These are phyloP conservation scores for Gentiana straminea DNA, from an alignment of 257 asterid genomes.

Conservation along the genomic window DNA sequence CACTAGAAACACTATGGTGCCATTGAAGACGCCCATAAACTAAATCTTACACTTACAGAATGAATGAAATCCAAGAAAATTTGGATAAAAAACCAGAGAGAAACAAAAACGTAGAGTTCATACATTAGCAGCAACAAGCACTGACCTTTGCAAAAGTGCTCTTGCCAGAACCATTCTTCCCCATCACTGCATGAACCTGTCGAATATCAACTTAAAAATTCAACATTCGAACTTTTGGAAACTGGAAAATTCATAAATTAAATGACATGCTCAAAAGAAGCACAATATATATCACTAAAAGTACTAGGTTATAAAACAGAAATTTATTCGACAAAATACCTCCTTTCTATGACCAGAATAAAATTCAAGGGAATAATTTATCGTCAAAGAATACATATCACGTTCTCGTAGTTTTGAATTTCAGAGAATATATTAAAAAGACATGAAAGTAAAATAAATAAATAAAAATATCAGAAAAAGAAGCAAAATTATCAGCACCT, in stretches of 20 bases:
- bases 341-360: slow-evolving; percentile 5
- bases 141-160: slow-evolving; percentile 98
- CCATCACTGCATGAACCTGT: slow-evolving; percentile 93
- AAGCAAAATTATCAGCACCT: slow-evolving; percentile 32
- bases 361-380: not conserved
- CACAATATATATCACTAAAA: too few relatives aligned
- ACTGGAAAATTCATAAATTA: too few relatives aligned
- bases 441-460: not conserved
- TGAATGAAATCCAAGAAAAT: too few relatives aligned
- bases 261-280: too few relatives aligned
- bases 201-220: slow-evolving; percentile 4
- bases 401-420: too few relatives aligned
- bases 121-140: slow-evolving; percentile 9
- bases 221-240: not conserved
- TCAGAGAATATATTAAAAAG: slow-evolving; percentile 1
- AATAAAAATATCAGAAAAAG: not conserved
- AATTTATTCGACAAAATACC: too few relatives aligned
- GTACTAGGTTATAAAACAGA: too few relatives aligned
- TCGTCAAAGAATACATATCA: too few relatives aligned
- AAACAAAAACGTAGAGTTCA: not conserved
- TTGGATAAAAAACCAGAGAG: not conserved
- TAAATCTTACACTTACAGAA: too few relatives aligned
- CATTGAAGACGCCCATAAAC: too few relatives aligned
- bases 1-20: too few relatives aligned
- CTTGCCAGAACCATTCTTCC: slow-evolving; percentile 99